Conservation (phyloP, 768 basidiomycete genomes). For the Trametes cinnabarina region DNA sequence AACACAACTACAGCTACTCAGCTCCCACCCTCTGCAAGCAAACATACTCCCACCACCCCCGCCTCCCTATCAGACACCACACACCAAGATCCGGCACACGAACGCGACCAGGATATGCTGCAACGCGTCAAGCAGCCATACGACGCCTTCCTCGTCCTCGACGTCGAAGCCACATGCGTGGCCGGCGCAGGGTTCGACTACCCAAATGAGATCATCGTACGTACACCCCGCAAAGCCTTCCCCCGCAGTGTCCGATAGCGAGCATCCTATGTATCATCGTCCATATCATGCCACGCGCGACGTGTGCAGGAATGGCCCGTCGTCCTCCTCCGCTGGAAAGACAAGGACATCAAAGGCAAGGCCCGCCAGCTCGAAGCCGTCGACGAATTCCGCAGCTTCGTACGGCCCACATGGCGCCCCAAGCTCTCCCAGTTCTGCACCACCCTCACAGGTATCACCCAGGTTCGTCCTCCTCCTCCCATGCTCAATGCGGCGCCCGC, state of each 20-base stretch:
- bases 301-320: conserved; percentile 94
- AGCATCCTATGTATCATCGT: not conserved
- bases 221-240: conserved; percentile 29
- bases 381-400: conserved; percentile 85
- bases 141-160: conserved; percentile 83
- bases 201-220: conserved; percentile 94
- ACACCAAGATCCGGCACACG: not conserved
- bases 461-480: conserved; percentile 52
- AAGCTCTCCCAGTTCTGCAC: conserved; percentile 81
- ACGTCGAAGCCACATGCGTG: conserved; percentile 85
- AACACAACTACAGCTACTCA: not conserved
- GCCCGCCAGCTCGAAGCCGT: conserved; percentile 63
- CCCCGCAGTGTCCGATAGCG: not conserved
- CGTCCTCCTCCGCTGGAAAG: conserved; percentile 80
- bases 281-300: too few species aligned
- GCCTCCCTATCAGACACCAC: not conserved
- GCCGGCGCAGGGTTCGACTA: conserved; percentile 70
- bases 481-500: not conserved
- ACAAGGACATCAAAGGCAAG: conserved; percentile 48
- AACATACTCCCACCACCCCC: not conserved
- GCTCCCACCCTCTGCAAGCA: not conserved
- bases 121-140: conserved; percentile 45
- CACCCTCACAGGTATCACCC: conserved; percentile 85
- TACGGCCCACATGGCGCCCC: conserved; percentile 85
- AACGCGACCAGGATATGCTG: not conserved